Conservation (phyloP, 208 protist species). For the Strigomonas oncopelti region DNA sequence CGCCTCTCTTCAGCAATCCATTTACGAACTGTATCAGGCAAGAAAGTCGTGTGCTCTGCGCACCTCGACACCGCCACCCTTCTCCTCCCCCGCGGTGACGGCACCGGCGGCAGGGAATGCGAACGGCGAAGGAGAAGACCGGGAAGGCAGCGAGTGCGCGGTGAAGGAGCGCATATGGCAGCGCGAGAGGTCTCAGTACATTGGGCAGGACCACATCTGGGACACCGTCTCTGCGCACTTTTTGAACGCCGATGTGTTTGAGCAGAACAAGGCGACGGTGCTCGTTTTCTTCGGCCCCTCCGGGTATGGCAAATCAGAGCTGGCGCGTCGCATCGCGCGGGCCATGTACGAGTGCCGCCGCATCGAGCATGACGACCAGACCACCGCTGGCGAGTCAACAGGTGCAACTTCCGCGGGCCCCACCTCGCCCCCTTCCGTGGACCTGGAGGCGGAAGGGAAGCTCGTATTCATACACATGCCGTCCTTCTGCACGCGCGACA, state of each 20-base stretch:
- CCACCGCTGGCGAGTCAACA: not conserved
- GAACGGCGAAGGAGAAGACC: too few species aligned
- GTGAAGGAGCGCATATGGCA: constrained; percentile 16
- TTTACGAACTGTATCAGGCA: not conserved
- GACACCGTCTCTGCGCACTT: constrained; percentile 50
- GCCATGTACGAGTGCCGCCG: constrained; percentile 46
- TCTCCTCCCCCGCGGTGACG: too few species aligned
- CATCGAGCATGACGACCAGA: not conserved
- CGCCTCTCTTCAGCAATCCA: not conserved
- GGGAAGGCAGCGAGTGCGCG: too few species aligned
- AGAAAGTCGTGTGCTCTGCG: not conserved
- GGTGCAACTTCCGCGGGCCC: not conserved
- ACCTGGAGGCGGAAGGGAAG: constrained; percentile 57
- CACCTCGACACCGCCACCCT: too few species aligned
- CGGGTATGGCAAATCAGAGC: constrained; percentile 81
- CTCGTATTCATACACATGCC: constrained; percentile 84
- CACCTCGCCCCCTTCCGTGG: constrained; percentile 7
- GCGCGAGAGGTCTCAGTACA: constrained; percentile 42
- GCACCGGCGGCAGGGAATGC: too few species aligned
- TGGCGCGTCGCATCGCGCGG: constrained; percentile 63
- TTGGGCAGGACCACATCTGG: constrained; percentile 73
- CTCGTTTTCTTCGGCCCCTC: constrained; percentile 82
- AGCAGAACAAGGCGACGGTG: constrained; percentile 75
- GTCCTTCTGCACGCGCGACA: constrained; percentile 82
- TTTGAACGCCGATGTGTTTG: constrained; percentile 50